phyloP scores from a whole-genome alignment of 257 asterid genomes.

The Fraxinus cuspidata region DNA sequence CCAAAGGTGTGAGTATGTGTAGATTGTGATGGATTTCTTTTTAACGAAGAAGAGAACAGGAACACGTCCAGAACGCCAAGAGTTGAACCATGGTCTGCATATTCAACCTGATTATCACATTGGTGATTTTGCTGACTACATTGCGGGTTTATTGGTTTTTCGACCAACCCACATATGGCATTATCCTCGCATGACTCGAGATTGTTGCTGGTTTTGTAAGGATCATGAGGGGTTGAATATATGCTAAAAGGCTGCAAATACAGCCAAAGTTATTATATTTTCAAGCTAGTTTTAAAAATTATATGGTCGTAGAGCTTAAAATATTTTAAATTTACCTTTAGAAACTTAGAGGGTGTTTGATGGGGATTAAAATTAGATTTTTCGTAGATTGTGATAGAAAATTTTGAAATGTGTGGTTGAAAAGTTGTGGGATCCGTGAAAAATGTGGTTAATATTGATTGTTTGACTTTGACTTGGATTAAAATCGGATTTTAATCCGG shows the following conservation, averaged over 20 bases:
- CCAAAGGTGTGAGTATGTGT: neutral
- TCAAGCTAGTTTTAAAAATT: too few species aligned
- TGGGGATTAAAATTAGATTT: too few species aligned
- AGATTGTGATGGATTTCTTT: neutral
- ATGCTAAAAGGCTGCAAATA: neutral
- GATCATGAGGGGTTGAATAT: conserved; percentile 61
- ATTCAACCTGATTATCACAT: conserved; percentile 81
- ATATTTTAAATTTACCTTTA: too few species aligned
- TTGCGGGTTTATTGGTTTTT: conserved; percentile 32
- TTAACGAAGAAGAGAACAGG: neutral
- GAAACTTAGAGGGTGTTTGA: too few species aligned
- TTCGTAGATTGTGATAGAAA: too few species aligned
- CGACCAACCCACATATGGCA: conserved; percentile 65
- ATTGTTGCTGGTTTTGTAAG: conserved; percentile 62
- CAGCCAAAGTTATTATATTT: too few species aligned
- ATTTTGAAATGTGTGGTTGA: too few species aligned
- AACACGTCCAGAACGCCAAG: conserved; percentile 73
- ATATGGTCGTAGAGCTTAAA: too few species aligned
- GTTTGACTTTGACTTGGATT: too few species aligned
- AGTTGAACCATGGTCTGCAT: conserved; percentile 82
- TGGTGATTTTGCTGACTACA: conserved; percentile 54
- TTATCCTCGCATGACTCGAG: conserved; percentile 64
- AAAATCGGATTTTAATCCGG: too few species aligned
- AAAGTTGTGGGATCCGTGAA: too few species aligned
- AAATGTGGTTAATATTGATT: too few species aligned